Base-by-base conservation (phyloP, 805 yeast species). In the Candida stauntonica region DNA sequence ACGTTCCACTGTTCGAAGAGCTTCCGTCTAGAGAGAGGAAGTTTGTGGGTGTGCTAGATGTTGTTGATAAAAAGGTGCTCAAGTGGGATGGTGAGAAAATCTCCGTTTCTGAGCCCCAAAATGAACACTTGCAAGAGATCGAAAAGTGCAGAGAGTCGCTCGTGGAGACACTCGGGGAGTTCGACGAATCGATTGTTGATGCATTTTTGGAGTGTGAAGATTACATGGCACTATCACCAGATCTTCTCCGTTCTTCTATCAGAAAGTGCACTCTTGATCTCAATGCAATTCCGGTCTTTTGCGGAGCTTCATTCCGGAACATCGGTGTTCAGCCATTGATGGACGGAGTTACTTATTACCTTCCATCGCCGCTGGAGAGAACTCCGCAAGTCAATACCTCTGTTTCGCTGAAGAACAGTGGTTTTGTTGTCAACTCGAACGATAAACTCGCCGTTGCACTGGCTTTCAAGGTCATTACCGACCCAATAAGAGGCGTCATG, bases 261-360 rank as follows among this genome's bases (percentile, higher is more conserved):
- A 67, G 85, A 36, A 64, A 62, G 17, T 78, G 84, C 3, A 85
- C 96, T 0, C 46, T 86, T 6, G 57, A 59, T 1, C 71, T 73
- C 33, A 60, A 64, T 27, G 69, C 86, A 1, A 73, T 81, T 0
- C 97, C 99, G 0, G 85, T 93, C 0, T 62, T 89, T 26, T 88
- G 97, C 61, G 99, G 99, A 11, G 85, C 97, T 2, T 84, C 96
- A 38, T 93, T 91, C 62, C 75, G 72, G 48, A 91, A 91, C 58
- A 84, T 91, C 32, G 99, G 99, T 18, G 95, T 93, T 3, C 98
- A 93, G 57, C 96, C 98, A 1, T 64, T 93, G 34, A 62, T 93
- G 61, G 97, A 91, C 60, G 89, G 94, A 0, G 73, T 89, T 11
- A 73, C 78, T 2, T 73, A 75, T 38, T 93, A 74, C 51, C 63